Base-by-base conservation (phyloP, 495 filamentous ascomycete genomes). In the Tetracladium marchalianum region DNA sequence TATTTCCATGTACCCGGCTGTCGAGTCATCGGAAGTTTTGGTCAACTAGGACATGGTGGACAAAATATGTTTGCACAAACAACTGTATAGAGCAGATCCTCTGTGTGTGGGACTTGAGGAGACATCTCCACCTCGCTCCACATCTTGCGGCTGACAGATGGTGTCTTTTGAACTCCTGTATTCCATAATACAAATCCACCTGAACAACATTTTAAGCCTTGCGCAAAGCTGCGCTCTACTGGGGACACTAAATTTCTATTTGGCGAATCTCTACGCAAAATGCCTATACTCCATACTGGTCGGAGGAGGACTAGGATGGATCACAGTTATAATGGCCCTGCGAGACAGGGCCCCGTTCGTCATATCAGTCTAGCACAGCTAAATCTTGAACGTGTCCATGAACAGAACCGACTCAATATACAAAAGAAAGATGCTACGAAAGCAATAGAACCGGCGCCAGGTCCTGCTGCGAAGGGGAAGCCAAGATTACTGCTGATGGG, bases 401-500 rank as follows among this genome's bases (percentile, higher is more conserved):
- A 77, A 58, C 73, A 77, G 73, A 71, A 73, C 47, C 69, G 67
- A 46, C 61, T 63, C 48, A 56, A 51, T 49, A 40, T 54, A 6
- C 50, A 55, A 62, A 66, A 49, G 61, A 67, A 50, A 61, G 53
- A 67, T 43, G 62, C 56, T 11, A 51, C 52, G 36, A 73, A 66
- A 40, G 57, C 55, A 49, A 27, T 43, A n/a, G 70, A 70, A 35
- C 62, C 63, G 19, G 52, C 63, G 12, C 59, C 62, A 24, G 61
- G 66, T 39, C 59, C 60, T 38, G 61, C 54, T 31, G 56, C 62
- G 1, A 76, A 74, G 54, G 75, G 72, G 18, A 93, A 93, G 64
- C 92, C 92, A 33, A 77, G 90, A 52, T 70, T 98, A 22, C 70
- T 98, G 44, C 67, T 98, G 44, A 97, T 98, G 92, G 92, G 92